These are phyloP conservation scores for Mucor velutinosus DNA, from an alignment of 371 early-diverging fungal genomes.

Conservation along the genomic window DNA sequence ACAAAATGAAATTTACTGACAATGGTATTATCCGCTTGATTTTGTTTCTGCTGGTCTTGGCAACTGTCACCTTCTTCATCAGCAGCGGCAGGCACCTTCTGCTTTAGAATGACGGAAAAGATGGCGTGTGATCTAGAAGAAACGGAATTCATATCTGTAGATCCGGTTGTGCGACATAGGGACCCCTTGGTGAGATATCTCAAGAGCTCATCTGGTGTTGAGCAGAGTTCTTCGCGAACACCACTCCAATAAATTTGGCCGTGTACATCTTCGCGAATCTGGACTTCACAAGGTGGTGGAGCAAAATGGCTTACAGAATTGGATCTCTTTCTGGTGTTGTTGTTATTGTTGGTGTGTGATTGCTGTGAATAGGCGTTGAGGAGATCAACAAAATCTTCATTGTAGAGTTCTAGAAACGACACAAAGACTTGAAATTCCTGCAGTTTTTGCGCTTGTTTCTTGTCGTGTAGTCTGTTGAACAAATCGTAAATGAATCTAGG, in stretches of 20 bases:
- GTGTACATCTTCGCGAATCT: slow-evolving; percentile 90
- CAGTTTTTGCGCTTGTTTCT: slow-evolving; percentile 27
- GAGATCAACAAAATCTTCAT: slow-evolving; percentile 93
- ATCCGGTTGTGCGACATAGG: slow-evolving; percentile 88
- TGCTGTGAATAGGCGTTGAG: slow-evolving; percentile 53
- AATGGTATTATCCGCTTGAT: slow-evolving; percentile 30
- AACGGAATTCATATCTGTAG: slow-evolving; percentile 96
- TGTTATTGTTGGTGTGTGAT: slow-evolving; percentile 8
- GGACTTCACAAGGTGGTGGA: slow-evolving; percentile 21
- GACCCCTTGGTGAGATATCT: slow-evolving; percentile 77
- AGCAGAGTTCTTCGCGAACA: slow-evolving; percentile 80
- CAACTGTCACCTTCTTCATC: background rate
- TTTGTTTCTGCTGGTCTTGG: background rate
- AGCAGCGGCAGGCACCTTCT: slow-evolving; percentile 34
- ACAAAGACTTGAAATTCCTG: slow-evolving; percentile 65
- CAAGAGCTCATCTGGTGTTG: slow-evolving; percentile 76
- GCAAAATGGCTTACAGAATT: slow-evolving; percentile 3
- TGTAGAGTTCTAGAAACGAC: slow-evolving; percentile 96
- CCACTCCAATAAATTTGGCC: slow-evolving; percentile 93
- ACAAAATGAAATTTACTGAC: slow-evolving; percentile 93
- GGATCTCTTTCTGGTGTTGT: slow-evolving; percentile 10
- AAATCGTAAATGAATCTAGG: slow-evolving; percentile 82
- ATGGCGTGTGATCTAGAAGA: slow-evolving; percentile 99
- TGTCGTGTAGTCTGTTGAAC: slow-evolving; percentile 45
- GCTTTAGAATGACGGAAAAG: slow-evolving; percentile 84